Base-by-base conservation (phyloP, 2,329 filamentous ascomycete species). In the Knoxdaviesia proteae region DNA sequence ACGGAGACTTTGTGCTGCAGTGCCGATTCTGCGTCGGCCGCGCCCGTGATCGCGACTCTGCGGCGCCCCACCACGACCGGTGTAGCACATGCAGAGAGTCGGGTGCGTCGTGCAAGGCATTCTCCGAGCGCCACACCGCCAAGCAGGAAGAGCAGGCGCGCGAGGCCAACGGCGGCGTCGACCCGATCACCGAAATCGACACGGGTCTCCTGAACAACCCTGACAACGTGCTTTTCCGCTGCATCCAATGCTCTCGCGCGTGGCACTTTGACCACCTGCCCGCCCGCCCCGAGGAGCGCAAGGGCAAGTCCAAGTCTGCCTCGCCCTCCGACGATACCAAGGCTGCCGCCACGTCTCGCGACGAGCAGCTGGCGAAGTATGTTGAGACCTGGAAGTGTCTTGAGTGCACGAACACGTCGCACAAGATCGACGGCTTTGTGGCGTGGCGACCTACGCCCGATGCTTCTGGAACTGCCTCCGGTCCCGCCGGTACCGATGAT, bases 201-300 rank as follows among this genome's bases (percentile, higher is more conserved):
- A 55, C 65, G 0, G 54, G 64, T 1, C 67, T 83, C 2, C 54
- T 96, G 51, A 84, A 96, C 59, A 88, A 90, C 48, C 52, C 69
- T 0, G 64, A 76, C 3, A 80, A 80, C 47, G 66, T 94, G 10
- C 65, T 98, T 32, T 94, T 94, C 56, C 77, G 90, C 43, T 98
- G 90, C 58, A 64, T 62, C 1, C 64, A 61, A 30, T 98, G 90
- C 56, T 78, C 74, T 47, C 71, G 86, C 44, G 80, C 67, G 6
- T 94, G 78, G 63, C 90, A 98, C 56, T 77, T 80, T 49, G 74
- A 88, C 46, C 88, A 98, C 60, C 62, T 96, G 7, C 77, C 83
- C 4, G 61, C 69, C 29, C 52, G 58, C 20, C 52, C 56, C 43
- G 49, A 20, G 20, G 20, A 20, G 20, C 20, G 20, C 20, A 20